These are phyloP conservation scores for Epichloe hybrida DNA, from an alignment of 2,329 filamentous ascomycete species.

Conservation along the genomic window DNA sequence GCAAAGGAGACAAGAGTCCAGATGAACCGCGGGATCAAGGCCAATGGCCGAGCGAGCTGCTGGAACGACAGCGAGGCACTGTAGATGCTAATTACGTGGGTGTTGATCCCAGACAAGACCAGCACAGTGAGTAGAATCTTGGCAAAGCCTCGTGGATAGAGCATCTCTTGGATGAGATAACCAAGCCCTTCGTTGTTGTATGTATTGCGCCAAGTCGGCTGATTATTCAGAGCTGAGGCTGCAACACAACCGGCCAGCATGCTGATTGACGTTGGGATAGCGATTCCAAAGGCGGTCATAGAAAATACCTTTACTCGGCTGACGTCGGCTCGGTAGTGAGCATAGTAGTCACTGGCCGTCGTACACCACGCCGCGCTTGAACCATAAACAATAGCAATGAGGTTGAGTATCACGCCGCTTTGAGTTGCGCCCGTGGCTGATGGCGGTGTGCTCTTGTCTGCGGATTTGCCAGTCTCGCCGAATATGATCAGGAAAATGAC, in stretches of 20 bases:
- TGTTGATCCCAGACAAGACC: slow-evolving; percentile 24
- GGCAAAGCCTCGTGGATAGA: slow-evolving; percentile 31
- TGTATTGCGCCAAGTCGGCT: slow-evolving; percentile 22
- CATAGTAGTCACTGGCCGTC: slow-evolving; percentile 19
- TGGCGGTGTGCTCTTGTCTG: slow-evolving; percentile 24
- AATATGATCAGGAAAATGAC: slow-evolving; percentile 36
- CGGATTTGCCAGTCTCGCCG: slow-evolving; percentile 28
- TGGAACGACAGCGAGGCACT: slow-evolving; percentile 26
- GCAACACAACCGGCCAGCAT: slow-evolving; percentile 32
- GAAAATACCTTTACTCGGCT: slow-evolving; percentile 32
- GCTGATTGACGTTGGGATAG: slow-evolving; percentile 33
- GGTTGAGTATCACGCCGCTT: slow-evolving; percentile 25
- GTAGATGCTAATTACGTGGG: slow-evolving; percentile 25
- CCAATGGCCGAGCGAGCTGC: slow-evolving; percentile 22
- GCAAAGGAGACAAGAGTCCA: slow-evolving; percentile 26
- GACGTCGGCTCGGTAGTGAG: slow-evolving; percentile 31
- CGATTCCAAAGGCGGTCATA: slow-evolving; percentile 33
- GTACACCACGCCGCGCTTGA: slow-evolving; percentile 34
- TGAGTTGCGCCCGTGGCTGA: slow-evolving; percentile 20
- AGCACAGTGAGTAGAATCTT: slow-evolving; percentile 28
- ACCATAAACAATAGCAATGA: slow-evolving; percentile 33
- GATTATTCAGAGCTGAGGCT: slow-evolving; percentile 26
- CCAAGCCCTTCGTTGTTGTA: slow-evolving; percentile 29
- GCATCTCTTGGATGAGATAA: slow-evolving; percentile 29
- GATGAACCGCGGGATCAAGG: slow-evolving; percentile 25